Percentiles rank a stretch among this genome's conserved stretches.
phyloP scores from a whole-genome alignment of 805 yeast species.

The Maudiozyma pseudohumilis region DNA sequence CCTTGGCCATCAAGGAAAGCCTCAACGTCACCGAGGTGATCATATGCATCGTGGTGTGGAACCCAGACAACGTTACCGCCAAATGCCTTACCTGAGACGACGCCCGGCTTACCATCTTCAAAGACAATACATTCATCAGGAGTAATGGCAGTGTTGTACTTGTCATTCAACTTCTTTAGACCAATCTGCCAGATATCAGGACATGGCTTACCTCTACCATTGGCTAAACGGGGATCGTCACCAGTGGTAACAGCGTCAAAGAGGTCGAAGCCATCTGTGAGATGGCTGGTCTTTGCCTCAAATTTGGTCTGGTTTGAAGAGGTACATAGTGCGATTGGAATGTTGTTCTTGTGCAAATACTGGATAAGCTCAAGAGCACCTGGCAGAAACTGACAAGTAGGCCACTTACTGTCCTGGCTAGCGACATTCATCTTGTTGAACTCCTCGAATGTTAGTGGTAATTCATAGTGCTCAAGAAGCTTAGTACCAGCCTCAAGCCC shows the following conservation, averaged over 20 bases:
- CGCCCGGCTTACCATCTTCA: conserved; percentile 95
- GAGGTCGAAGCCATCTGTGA: conserved; percentile 48
- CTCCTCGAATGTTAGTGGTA: conserved; percentile 62
- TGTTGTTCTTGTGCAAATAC: conserved; percentile 37
- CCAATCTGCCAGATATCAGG: conserved; percentile 92
- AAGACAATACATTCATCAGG: conserved; percentile 81
- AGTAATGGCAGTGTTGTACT: conserved; percentile 36
- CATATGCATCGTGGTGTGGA: conserved; percentile 69
- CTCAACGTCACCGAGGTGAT: conserved; percentile 43
- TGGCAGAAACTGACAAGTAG: conserved; percentile 55
- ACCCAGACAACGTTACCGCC: conserved; percentile 90
- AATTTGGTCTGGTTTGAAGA: conserved; percentile 60
- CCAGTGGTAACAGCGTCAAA: conserved; percentile 79
- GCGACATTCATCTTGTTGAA: conserved; percentile 41
- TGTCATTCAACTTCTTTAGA: conserved; percentile 56
- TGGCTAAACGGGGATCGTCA: conserved; percentile 74
- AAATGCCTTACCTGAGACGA: conserved; percentile 70
- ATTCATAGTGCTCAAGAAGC: conserved; percentile 56
- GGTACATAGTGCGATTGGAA: conserved; percentile 89
- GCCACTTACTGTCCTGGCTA: conserved; percentile 51
- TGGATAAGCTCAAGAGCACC: conserved; percentile 70
- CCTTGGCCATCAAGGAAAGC: conserved; percentile 48
- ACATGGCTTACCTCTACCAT: conserved; percentile 83
- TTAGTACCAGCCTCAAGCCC: conserved; percentile 62
- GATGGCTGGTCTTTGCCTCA: conserved; percentile 62